These are phyloP conservation scores for Cucurbita ficifolia DNA, from an alignment of 306 rosid species.

Conservation along the genomic window DNA sequence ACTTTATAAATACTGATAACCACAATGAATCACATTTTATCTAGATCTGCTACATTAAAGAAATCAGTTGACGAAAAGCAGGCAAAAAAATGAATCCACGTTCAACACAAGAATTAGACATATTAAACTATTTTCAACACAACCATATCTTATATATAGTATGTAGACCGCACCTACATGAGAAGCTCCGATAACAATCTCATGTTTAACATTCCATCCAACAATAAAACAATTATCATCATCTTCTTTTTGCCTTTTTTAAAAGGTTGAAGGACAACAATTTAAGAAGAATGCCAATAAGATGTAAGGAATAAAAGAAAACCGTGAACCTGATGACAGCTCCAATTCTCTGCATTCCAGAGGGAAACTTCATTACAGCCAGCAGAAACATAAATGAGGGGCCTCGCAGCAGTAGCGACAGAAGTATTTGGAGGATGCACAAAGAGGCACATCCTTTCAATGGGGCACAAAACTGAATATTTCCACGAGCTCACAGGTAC, in stretches of 20 bases:
- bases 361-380: slow-evolving; percentile 95
- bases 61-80: neutral
- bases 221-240: neutral
- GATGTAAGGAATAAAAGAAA: slow-evolving; percentile 1
- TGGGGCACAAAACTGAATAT: slow-evolving; percentile 72
- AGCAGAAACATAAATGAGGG: slow-evolving; percentile 90
- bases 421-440: slow-evolving; percentile 65
- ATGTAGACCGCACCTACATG: neutral
- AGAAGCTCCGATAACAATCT: neutral
- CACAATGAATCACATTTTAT: neutral
- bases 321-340: slow-evolving; percentile 82
- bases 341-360: slow-evolving; percentile 96
- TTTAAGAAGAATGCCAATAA: no score
- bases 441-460: slow-evolving; percentile 81
- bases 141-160: neutral
- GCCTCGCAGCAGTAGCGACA: slow-evolving; percentile 57
- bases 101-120: neutral
- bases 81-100: neutral
- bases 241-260: neutral
- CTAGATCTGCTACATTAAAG: neutral
- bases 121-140: neutral
- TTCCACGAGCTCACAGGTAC: slow-evolving; percentile 82
- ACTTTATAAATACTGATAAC: neutral
- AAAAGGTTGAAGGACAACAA: neutral
- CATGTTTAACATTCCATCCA: neutral